Conservation (phyloP, 2,329 filamentous ascomycete species). For the Hymenoscyphus scutula region DNA sequence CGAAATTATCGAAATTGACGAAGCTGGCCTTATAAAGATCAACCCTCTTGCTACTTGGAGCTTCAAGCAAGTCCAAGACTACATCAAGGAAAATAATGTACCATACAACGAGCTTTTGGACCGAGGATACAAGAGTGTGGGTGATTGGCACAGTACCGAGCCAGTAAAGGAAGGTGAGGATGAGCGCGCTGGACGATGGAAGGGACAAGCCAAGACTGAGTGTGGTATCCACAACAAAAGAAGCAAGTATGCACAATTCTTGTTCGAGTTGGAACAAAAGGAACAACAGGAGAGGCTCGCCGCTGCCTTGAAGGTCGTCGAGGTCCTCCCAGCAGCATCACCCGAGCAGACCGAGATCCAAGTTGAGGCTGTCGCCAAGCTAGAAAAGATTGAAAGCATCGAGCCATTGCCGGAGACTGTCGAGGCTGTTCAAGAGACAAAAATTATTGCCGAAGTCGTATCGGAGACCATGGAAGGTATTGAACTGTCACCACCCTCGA, state of each 20-base stretch:
- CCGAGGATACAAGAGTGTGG: slow-evolving; percentile 94
- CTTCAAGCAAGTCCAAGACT: slow-evolving; percentile 84
- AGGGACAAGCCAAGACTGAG: slow-evolving; percentile 92
- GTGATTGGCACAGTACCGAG: slow-evolving; percentile 96
- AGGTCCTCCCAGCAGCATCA: slow-evolving; percentile 11
- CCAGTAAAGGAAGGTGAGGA: slow-evolving; percentile 90
- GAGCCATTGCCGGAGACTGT: slow-evolving; percentile 5
- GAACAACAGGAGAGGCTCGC: slow-evolving; percentile 32
- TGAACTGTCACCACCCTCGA: background rate
- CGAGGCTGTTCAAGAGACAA: background rate
- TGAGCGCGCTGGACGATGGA: slow-evolving; percentile 95
- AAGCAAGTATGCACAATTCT: slow-evolving; percentile 83
- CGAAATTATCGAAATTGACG: slow-evolving; percentile 87
- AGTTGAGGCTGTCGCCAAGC: background rate
- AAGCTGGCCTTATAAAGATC: slow-evolving; percentile 89
- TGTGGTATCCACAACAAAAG: slow-evolving; percentile 99
- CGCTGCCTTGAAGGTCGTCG: slow-evolving; percentile 28
- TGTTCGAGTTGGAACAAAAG: slow-evolving; percentile 36
- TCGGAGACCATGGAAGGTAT: background rate
- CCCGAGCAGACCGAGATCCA: slow-evolving; percentile 2
- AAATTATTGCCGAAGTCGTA: background rate
- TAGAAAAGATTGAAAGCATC: slow-evolving; percentile 8
- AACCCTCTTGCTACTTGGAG: slow-evolving; percentile 95
- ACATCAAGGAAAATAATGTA: slow-evolving; percentile 81
- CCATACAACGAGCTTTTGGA: slow-evolving; percentile 93